Base-by-base conservation (phyloP, 139 green algal species). In the Chlamydomonas sp. region DNA sequence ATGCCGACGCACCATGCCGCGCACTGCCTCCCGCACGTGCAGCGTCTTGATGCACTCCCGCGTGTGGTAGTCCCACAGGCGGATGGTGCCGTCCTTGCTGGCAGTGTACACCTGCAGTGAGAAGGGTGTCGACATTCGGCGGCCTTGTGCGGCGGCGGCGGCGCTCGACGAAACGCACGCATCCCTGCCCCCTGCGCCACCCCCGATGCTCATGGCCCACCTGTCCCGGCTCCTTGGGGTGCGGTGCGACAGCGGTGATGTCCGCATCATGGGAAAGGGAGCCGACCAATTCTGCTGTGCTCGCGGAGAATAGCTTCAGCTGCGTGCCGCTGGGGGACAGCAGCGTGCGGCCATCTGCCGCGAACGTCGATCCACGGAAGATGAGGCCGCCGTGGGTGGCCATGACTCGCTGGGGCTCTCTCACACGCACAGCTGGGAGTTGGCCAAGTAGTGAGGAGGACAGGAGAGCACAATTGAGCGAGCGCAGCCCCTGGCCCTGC, bases 41-140 rank as follows among this genome's bases (percentile, higher is more conserved):
- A 86, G 2, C 5, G 58, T 65, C 0, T 34, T 34, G 13, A 86
- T 24, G 39, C 76, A 70, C 3, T 59, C 43, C 1, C 58, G 47
- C 1, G 48, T 59, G 1, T 26, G 22, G 28, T 75, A 75, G 65
- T 85, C 71, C 84, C 84, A 90, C 39, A 83, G 73, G 39, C 77
- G 74, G 31, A 90, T n/a, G 1, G 80, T 86, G 8, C 78, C 76
- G 64, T 90, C 84, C 36, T 78, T 29, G 2, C 73, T 83, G 16
- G 64, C 75, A 22, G 62, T 69, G 71, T 83, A 87, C 2, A 77
- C 75, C 81, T 87, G 65, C 29, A 61, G 50, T 24, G 13, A 50
- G 39, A 50, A 50, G 39, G 39, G 39, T 13, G 10, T n/a, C 39
- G 39, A 50, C 39, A 50, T 13, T 54, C 13, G 13, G 43, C 16